Percentiles rank a stretch among this genome's conserved stretches.
phyloP scores from a whole-genome alignment of 164 flowering plant species.

The Vitis rotundifolia region DNA sequence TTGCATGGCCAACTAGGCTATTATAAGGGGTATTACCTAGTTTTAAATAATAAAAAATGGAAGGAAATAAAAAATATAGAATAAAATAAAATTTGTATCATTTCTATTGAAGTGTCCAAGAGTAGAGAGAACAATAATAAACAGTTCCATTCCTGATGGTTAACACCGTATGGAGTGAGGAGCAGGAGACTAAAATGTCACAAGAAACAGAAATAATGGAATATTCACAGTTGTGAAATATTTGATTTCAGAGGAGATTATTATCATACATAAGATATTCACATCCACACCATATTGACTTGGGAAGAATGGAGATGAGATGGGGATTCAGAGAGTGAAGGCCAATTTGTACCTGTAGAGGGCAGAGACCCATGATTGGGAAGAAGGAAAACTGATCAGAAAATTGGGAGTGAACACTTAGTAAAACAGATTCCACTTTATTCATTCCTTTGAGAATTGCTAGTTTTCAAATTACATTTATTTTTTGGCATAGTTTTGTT shows the following conservation, averaged over 20 bases:
- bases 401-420: not conserved
- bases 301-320: constrained; percentile 4
- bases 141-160: too few species aligned
- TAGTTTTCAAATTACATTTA: not conserved
- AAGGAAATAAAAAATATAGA: too few species aligned
- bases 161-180: too few species aligned
- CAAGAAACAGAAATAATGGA: too few species aligned
- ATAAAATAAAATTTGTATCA: too few species aligned
- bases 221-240: too few species aligned
- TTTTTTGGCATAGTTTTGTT: constrained; percentile 1
- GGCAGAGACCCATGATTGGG: constrained; percentile 14
- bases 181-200: too few species aligned
- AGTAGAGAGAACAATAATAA: too few species aligned
- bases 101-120: too few species aligned
- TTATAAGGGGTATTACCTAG: too few species aligned
- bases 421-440: not conserved
- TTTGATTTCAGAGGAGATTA: not conserved
- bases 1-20: too few species aligned
- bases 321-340: constrained; percentile 16
- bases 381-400: constrained; percentile 13
- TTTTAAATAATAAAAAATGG: too few species aligned
- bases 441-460: not conserved
- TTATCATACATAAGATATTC: not conserved
- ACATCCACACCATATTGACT: not conserved
- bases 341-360: constrained; percentile 26